Base-by-base conservation (phyloP, 306 rosid genomes). In the Quercus glauca region DNA sequence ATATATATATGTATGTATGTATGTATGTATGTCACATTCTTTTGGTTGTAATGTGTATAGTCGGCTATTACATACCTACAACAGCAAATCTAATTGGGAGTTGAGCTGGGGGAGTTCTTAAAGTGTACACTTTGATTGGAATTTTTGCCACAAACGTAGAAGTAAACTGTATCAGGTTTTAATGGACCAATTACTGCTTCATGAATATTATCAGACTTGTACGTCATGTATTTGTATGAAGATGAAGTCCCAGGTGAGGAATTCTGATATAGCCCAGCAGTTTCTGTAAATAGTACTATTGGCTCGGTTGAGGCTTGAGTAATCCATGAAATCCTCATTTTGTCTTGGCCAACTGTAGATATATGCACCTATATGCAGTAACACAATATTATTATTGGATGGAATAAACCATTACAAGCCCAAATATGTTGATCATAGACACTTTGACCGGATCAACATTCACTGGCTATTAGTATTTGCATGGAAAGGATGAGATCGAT, bases 321-420 rank as follows among this genome's bases (percentile, higher is more conserved):
- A 5, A 90, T 83, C 99, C 99, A 95, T 3, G 94, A 65, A 75
- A 95, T 84, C 65, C 92, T 90, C 92, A 91, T 89, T 77, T 79
- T 86, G 79, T 90, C 91, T 63, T 60, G 82, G 20, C 98, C 98
- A 49, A 86, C 97, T 58, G 82, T 58, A 17, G 97, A 88, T 82
- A 91, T 86, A 55, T 91, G 99, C 76, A 95, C 98, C 99, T 95
- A 80, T 13, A 82, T 95, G 81, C 25, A 82, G 70, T 1, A 12
- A 37, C 67, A 77, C 73, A n/a, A n/a, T n/a, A 17, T 23, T 17
- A 43, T 55, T 20, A 55, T 5, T 37, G 15, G 51, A 7, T 7
- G 3, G 25, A 3, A 67, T 9, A 19, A 19, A 67, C 63, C 20
- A n/a, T 12, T 20, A 3, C 14, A 1, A 21, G 64, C 64, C 64